Base-by-base conservation (phyloP, 805 yeast genomes). In the Kazachstania kunashirensis region DNA sequence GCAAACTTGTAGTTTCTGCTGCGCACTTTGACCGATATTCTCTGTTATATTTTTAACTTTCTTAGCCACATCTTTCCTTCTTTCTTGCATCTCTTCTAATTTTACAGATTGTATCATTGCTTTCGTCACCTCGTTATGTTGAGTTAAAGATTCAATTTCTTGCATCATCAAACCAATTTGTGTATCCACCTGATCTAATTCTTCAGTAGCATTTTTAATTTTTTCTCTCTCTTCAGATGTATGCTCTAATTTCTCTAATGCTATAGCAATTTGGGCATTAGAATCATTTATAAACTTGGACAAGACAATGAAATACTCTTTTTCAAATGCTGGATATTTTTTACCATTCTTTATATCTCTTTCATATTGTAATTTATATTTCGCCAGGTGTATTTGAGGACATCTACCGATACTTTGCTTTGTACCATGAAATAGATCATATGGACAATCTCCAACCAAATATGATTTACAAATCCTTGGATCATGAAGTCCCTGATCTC, bases 1-100 rank as follows among this genome's bases (percentile, higher is more conserved):
- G 59, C 97, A 88, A 1, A 84, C 94, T 57, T 86, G 96, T 31
- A 88, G 65, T 55, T 84, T 84, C 50, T 88, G 96, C 52, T 83
- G 94, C 1, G 92, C 84, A 10, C 86, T 73, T 47, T 84, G 89
- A 2, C 94, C 92, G 6, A 80, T 68, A 50, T 75, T 77, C 39
- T 84, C 95, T 11, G 78, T 70, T 6, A 81, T 59, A 18, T 65
- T 68, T 29, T 80, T 62, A 4, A 81, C 77, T 33, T 68, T 71
- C 36, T 71, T 73, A 1, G 79, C 74, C 13, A 76, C 61, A 14
- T 54, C 53, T 20, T 68, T 73, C 46, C 86, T 63, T 44, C 73
- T 69, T 26, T 62, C 62, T 29, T 60, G 67, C 39, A 67, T 57
- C 27, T 61, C 67, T 24, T 69, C 65, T 31, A 76, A 54, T 37